Percentiles rank a stretch among this genome's conserved stretches.
Conservation (phyloP, 176 grass and related monocot species). For the Carex parvula region DNA sequence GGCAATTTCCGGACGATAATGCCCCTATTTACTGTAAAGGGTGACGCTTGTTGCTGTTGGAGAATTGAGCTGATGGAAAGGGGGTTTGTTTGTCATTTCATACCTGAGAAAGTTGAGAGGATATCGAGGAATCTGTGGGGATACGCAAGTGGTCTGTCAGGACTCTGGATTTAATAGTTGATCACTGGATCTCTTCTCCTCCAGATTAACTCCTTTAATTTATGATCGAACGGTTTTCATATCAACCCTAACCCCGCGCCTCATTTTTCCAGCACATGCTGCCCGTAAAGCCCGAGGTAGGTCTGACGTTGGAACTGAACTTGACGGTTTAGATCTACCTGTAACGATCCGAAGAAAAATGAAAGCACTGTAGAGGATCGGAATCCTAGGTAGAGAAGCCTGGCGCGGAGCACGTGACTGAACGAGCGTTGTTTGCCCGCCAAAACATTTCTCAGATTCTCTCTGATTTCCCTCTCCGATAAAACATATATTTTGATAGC, state of each 20-base stretch:
- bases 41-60: background rate
- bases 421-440: constrained; percentile 20
- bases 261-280: background rate
- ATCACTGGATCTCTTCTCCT: background rate
- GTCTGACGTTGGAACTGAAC: background rate
- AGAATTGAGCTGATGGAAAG: no score
- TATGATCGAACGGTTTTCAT: background rate
- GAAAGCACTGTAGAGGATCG: background rate
- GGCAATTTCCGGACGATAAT: constrained; percentile 20
- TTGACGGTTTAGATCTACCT: background rate
- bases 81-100: background rate
- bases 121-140: constrained; percentile 12
- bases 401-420: constrained; percentile 13
- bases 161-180: background rate
- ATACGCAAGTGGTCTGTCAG: background rate
- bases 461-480: background rate
- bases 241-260: background rate
- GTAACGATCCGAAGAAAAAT: background rate
- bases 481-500: no score
- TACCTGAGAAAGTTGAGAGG: background rate
- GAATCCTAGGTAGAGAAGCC: background rate
- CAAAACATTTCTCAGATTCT: constrained; percentile 6
- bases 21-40: background rate
- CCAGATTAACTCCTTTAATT: background rate
- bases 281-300: background rate